Conservation (phyloP, 441 rosid genomes). For the Corymbia citriodora region DNA sequence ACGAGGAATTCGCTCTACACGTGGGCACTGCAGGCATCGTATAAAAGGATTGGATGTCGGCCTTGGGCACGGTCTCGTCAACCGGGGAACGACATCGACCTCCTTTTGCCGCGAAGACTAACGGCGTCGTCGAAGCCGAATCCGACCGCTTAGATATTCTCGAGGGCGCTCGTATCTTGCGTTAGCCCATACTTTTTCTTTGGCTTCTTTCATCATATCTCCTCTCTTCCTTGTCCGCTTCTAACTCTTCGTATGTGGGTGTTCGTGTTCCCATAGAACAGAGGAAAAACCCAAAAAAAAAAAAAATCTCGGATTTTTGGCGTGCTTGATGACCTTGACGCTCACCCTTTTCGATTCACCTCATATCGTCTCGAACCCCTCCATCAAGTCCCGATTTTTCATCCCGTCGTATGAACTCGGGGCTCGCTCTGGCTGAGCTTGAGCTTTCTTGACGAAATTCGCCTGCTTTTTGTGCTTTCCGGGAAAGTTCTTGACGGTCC, state of each 20-base stretch:
- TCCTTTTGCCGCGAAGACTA: neutral
- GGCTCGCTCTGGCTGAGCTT: neutral
- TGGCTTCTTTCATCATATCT: neutral
- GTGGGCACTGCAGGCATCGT: neutral
- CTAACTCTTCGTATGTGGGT: neutral
- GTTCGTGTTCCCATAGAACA: neutral
- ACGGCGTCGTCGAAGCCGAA: neutral
- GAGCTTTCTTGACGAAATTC: neutral
- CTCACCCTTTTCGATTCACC: conserved; percentile 18
- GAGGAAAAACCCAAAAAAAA: neutral
- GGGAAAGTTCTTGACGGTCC: neutral
- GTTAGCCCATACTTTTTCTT: neutral
- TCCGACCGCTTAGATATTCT: neutral
- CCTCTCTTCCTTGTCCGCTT: neutral
- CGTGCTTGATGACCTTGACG: conserved; percentile 3
- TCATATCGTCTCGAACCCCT: conserved; percentile 11
- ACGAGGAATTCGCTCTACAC: neutral
- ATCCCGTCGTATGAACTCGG: neutral
- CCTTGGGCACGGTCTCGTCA: neutral
- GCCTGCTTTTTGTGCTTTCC: conserved; percentile 1
- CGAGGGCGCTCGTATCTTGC: neutral
- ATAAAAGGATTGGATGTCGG: neutral
- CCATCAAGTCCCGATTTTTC: neutral
- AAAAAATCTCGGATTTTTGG: neutral
- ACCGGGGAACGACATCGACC: neutral